phyloP scores from a whole-genome alignment of 1,284 basidiomycete species.

The Moniliella sp. region DNA sequence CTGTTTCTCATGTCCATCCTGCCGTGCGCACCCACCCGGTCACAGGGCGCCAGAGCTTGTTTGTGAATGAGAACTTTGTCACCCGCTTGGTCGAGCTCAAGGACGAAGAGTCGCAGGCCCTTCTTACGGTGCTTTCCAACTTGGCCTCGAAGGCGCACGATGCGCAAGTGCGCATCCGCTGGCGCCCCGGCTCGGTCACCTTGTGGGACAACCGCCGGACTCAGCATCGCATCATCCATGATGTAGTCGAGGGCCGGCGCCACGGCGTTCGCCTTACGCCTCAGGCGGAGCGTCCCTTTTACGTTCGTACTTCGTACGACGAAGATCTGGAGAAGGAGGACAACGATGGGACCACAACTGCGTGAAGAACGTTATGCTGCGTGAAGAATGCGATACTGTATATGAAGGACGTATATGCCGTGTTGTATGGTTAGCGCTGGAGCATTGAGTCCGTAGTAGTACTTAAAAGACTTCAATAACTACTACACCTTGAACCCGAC shows the following conservation, averaged over 20 bases:
- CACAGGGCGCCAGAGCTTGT: slow-evolving; percentile 57
- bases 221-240: slow-evolving; percentile 53
- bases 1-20: slow-evolving; percentile 46
- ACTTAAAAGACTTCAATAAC: too few relatives aligned
- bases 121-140: slow-evolving; percentile 37
- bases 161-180: slow-evolving; percentile 39
- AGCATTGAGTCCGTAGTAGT: too few relatives aligned
- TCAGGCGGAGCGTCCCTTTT: slow-evolving; percentile 1
- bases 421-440: too few relatives aligned
- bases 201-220: slow-evolving; percentile 58
- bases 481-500: too few relatives aligned
- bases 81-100: slow-evolving; percentile 55
- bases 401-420: too few relatives aligned
- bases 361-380: too few relatives aligned
- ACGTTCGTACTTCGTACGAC: too few relatives aligned
- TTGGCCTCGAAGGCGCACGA: slow-evolving; percentile 10
- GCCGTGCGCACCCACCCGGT: slow-evolving; percentile 45
- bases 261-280: slow-evolving; percentile 55
- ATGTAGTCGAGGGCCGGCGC: slow-evolving; percentile 45
- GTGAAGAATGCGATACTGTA: too few relatives aligned
- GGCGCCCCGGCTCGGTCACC: slow-evolving; percentile 45
- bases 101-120: slow-evolving; percentile 51
- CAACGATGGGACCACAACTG: too few relatives aligned
- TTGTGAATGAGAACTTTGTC: slow-evolving; percentile 59
- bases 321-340: too few relatives aligned